Percentiles rank a stretch among this genome's conserved stretches.
phyloP scores from a whole-genome alignment of 2,329 filamentous ascomycete species.

The Fusarium sp. region DNA sequence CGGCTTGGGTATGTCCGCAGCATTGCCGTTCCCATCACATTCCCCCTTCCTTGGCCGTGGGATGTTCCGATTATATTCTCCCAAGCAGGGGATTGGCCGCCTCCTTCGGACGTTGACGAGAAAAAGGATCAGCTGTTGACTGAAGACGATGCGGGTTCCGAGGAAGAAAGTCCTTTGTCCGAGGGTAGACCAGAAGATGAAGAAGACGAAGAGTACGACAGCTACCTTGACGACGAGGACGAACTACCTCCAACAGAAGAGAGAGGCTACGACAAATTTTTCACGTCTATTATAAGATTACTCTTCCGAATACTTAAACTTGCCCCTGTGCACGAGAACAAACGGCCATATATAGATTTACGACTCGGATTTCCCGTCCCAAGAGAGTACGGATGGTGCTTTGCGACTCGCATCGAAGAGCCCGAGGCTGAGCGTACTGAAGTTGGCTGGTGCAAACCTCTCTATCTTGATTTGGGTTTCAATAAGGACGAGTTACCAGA shows the following conservation, averaged over 20 bases:
- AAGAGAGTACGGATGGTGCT: slow-evolving; percentile 11
- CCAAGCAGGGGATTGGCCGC: background rate
- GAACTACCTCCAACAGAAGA: background rate
- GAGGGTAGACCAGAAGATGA: background rate
- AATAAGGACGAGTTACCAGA: slow-evolving; percentile 3
- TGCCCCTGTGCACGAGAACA: slow-evolving; percentile 13
- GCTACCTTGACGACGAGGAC: background rate
- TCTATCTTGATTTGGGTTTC: slow-evolving; percentile 6
- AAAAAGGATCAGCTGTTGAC: background rate
- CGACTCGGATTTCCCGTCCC: slow-evolving; percentile 14
- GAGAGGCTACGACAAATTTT: slow-evolving; percentile 14
- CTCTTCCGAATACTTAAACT: slow-evolving; percentile 9
- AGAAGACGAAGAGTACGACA: background rate
- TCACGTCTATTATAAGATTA: background rate
- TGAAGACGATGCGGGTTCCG: background rate
- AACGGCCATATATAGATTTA: slow-evolving; percentile 12
- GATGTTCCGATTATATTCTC: slow-evolving; percentile 10
- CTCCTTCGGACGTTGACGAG: background rate
- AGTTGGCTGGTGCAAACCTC: background rate
- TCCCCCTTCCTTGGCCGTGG: slow-evolving; percentile 19
- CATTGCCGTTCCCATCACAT: slow-evolving; percentile 12
- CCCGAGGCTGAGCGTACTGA: slow-evolving; percentile 13
- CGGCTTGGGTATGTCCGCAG: slow-evolving; percentile 8
- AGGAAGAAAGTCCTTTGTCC: background rate
- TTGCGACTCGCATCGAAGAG: slow-evolving; percentile 1